A percentile compares a stretch with the other conserved stretches of the same genome.
phyloP scores from a whole-genome alignment of 805 yeast genomes.

The Monosporozyma aerobia region DNA sequence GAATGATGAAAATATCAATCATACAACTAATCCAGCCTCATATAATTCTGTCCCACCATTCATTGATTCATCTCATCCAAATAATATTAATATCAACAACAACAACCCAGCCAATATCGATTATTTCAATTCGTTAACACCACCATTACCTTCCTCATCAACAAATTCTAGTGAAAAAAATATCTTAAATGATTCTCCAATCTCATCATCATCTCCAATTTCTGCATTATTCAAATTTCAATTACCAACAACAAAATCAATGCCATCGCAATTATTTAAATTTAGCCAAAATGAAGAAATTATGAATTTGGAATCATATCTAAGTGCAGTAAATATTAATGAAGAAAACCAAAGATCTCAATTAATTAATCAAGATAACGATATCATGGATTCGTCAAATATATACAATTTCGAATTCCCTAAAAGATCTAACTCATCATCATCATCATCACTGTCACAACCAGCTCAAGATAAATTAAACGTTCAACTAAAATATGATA shows the following conservation, averaged over 20 bases:
- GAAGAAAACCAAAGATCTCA: constrained; percentile 15
- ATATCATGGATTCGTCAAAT: constrained; percentile 1
- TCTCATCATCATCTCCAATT: constrained; percentile 27
- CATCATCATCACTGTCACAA: background rate
- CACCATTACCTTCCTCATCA: background rate
- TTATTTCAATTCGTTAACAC: background rate
- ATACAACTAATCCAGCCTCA: background rate
- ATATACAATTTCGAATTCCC: constrained; percentile 12
- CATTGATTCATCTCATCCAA: background rate
- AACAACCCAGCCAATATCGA: background rate
- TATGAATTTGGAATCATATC: constrained; percentile 23
- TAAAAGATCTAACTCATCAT: constrained; percentile 5
- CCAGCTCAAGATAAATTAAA: constrained; percentile 13
- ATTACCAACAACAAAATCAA: constrained; percentile 17
- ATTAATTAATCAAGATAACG: background rate
- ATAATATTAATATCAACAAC: background rate
- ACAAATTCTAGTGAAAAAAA: background rate
- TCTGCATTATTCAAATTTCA: constrained; percentile 27
- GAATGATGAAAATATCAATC: background rate
- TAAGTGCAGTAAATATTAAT: constrained; percentile 25
- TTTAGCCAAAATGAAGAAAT: constrained; percentile 26
- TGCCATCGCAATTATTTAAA: constrained; percentile 17
- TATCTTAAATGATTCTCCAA: constrained; percentile 13
- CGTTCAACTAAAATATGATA: constrained; percentile 19
- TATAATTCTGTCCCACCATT: background rate